Evolutionary conservation across 805 yeast species (phyloP), one percentile per base, ranked within the genome.

Genomic region (Schizosaccharomyces pombe): DNA sequence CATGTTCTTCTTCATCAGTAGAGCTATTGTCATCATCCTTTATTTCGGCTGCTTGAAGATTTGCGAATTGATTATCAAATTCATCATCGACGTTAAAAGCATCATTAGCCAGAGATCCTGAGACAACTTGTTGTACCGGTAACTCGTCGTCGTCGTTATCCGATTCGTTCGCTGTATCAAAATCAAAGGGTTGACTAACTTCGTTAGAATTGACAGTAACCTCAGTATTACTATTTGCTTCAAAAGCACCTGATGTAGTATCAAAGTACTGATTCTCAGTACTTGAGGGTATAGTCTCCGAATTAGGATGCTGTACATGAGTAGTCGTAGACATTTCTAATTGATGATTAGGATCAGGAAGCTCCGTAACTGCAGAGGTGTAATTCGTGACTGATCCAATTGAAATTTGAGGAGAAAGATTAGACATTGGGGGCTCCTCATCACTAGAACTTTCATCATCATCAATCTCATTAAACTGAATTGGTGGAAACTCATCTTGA

Each of bases 121-220:
- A 5, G 6, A 22, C 14, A 5, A n/a, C 12, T 32, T 14, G 12
- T 14, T 32, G 28, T 5, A 24, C 14, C 14, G 30, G 28, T 43
- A 30, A 43, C 5, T 9, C 14, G 14, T 6, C 5, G 19, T 22
- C 49, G 6, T 43, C 49, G 26, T 22, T 26, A 5, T 43, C 49
- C 49, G 49, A 43, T 19, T 43, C 49, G 28, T 43, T 26, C 14
- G 49, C 49, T 22, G 49, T 26, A 2, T 43, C 49, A 43, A 43
- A 43, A 24, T 43, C 49, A 43, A 43, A 43, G 26, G 49, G 49
- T 26, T 19, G 19, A n/a, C 26, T 37, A 11, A 24, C n/a, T 8
- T 37, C 43, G 22, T 24, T 37, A 2, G 43, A 37, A 32, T 14
- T 14, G 37, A 14, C 37, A 32, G 14, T 14, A 32, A 14, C 37